phyloP scores from a whole-genome alignment of 345 rosid species.

The Raphanus raphanistrum region DNA sequence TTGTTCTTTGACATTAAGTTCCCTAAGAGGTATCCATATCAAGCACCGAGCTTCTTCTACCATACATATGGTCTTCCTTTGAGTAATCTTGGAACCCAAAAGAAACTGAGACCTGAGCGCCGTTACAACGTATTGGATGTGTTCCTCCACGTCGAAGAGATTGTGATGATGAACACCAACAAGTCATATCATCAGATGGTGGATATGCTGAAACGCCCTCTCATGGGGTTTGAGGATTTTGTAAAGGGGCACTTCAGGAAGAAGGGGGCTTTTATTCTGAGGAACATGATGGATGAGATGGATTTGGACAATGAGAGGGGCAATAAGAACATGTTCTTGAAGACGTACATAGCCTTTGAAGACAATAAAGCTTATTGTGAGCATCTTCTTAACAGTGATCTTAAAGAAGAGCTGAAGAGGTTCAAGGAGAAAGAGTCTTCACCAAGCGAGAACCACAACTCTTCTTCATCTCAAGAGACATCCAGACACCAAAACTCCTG shows the following conservation, averaged over 20 bases:
- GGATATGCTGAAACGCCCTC: conserved; percentile 27
- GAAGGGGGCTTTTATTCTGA: conserved; percentile 28
- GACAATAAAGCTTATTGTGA: conserved; percentile 25
- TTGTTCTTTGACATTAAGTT: conserved; percentile 35
- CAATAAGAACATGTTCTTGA: conserved; percentile 28
- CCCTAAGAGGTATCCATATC: conserved; percentile 21
- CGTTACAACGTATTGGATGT: conserved; percentile 25
- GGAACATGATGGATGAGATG: conserved; percentile 19
- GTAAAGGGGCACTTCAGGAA: conserved; percentile 30
- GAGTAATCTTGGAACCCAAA: neutral
- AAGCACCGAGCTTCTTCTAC: conserved; percentile 28
- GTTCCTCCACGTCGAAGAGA: conserved; percentile 32
- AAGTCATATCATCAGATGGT: conserved; percentile 30
- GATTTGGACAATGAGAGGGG: conserved; percentile 25
- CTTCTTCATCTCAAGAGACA: neutral
- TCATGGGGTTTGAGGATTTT: conserved; percentile 27
- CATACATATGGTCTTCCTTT: conserved; percentile 30
- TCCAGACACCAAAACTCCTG: neutral
- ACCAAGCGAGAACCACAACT: neutral
- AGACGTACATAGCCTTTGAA: conserved; percentile 30
- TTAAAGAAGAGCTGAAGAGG: conserved; percentile 23
- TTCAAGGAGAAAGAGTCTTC: conserved; percentile 17
- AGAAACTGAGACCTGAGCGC: neutral
- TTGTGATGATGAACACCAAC: conserved; percentile 29
- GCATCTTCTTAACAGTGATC: conserved; percentile 31